Base-by-base conservation (phyloP, 1,284 basidiomycete species). In the Malassezia caprae region DNA sequence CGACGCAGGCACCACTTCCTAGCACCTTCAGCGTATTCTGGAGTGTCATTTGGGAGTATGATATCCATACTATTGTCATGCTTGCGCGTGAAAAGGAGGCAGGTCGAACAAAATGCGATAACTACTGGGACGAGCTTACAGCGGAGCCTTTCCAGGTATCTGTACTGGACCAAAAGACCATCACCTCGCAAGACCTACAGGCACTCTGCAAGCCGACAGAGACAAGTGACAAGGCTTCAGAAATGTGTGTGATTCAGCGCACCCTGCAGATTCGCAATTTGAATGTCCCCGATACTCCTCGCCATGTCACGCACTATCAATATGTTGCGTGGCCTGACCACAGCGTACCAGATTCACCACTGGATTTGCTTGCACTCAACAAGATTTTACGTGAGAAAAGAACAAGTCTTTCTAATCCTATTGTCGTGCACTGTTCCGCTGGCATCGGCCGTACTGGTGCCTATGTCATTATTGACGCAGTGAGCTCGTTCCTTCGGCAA, bases 1-100 rank as follows among this genome's bases (percentile, higher is more conserved):
- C 91, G 1, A 96, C 93, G 1, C 93, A 98, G 75, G 93, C 93
- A 1, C 93, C 93, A 1, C 77, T 98, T 27, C 86, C 87, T 7
- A 82, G 86, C 21, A 96, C 93, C 0, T 94, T 85, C 73, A 78
- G 80, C 8, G 90, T 96, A 69, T 98, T 98, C 68, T 98, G 93
- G 93, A 87, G 85, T 5, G 71, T 80, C 8, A 75, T 81, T 7
- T 80, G 79, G 76, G 79, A 82, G 62, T 80, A 82, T 62, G 72
- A 77, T 37, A 78, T 80, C 13, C 72, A 76, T 26, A 78, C 81
- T 24, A 80, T 82, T 51, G 78, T 80, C 56, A 82, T 82, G 93
- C 82, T 96, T 53, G 96, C 93, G 0, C 85, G 85, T 48, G 88
- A 96, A 75, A 80, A 86, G 61, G 93, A 98, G 76, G 88, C 86